A percentile compares a stretch with the other conserved stretches of the same genome.
Evolutionary conservation across 352 stramenopile genomes (phyloP).

Genomic region (Phytopythium montanum): DNA sequence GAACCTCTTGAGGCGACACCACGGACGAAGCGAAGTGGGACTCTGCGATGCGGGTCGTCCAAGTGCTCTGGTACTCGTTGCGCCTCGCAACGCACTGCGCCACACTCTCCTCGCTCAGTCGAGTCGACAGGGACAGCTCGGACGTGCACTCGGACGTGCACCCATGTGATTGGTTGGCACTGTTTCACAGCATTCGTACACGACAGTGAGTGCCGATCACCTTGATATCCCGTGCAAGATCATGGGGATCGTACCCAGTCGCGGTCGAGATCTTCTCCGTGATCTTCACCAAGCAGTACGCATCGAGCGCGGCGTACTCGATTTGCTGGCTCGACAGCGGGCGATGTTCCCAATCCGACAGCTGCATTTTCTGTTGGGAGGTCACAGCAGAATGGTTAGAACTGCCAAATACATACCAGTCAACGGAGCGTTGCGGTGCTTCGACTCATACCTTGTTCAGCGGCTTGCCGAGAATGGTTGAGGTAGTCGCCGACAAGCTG

Average conservation of each 20-base stretch:
- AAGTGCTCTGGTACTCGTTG: slow-evolving; percentile 11
- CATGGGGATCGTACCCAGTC: slow-evolving; percentile 1
- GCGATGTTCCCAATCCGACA: slow-evolving; percentile 27
- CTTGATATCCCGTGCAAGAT: background rate
- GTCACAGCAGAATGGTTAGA: background rate
- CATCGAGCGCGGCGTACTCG: slow-evolving; percentile 24
- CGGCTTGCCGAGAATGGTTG: slow-evolving; percentile 43
- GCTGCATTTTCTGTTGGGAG: slow-evolving; percentile 23
- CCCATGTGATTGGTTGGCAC: background rate
- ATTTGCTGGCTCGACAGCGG: slow-evolving; percentile 21
- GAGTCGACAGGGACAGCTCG: background rate
- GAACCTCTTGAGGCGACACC: slow-evolving; percentile 25
- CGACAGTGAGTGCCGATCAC: background rate
- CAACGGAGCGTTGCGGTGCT: background rate
- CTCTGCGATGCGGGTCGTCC: slow-evolving; percentile 8
- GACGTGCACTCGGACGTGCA: background rate
- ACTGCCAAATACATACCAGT: background rate
- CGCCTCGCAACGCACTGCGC: slow-evolving; percentile 2
- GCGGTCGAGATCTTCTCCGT: background rate
- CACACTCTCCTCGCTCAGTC: background rate
- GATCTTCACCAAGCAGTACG: slow-evolving; percentile 24
- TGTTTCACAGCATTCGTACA: background rate
- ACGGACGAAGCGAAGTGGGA: slow-evolving; percentile 10
- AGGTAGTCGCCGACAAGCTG: slow-evolving; percentile 38
- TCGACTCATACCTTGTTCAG: slow-evolving; percentile 49